phyloP scores from a whole-genome alignment of 129 eudicot genomes.

The Daucus carota region DNA sequence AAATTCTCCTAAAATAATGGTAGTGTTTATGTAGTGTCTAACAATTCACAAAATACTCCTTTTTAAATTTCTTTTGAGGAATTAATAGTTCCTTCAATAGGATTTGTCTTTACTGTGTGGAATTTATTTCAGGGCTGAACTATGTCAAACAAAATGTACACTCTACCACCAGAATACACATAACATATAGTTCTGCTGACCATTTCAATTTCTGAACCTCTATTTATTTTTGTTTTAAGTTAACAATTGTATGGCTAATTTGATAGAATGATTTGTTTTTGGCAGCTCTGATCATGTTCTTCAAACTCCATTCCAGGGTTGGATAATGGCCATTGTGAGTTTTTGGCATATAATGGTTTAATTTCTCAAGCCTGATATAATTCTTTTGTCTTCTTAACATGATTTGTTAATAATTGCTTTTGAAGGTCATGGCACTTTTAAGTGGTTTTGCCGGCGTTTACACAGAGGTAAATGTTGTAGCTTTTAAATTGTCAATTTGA shows the following conservation, averaged over 20 bases:
- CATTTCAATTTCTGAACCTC: background rate
- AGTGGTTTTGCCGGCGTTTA: slow-evolving; percentile 99
- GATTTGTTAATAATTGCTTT: slow-evolving; percentile 10
- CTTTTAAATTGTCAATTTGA: background rate
- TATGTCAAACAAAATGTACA: background rate
- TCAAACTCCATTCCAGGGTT: slow-evolving; percentile 89
- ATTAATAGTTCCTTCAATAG: background rate
- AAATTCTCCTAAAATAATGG: no score
- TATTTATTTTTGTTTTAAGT: background rate
- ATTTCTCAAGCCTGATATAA: background rate
- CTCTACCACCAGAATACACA: background rate
- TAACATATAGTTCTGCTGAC: background rate
- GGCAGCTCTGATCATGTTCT: slow-evolving; percentile 95
- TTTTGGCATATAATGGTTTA: slow-evolving; percentile 21
- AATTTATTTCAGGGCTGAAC: background rate
- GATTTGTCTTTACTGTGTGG: background rate
- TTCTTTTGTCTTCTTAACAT: background rate
- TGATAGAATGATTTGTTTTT: slow-evolving; percentile 13
- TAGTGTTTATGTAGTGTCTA: no score
- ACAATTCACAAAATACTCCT: no score
- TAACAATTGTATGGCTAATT: slow-evolving; percentile 4
- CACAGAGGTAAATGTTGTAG: slow-evolving; percentile 65
- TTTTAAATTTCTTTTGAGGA: background rate
- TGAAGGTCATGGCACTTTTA: slow-evolving; percentile 92
- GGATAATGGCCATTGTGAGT: slow-evolving; percentile 99